Base-by-base conservation (phyloP, 352 stramenopile species). In the Globisporangium okanoganense region DNA sequence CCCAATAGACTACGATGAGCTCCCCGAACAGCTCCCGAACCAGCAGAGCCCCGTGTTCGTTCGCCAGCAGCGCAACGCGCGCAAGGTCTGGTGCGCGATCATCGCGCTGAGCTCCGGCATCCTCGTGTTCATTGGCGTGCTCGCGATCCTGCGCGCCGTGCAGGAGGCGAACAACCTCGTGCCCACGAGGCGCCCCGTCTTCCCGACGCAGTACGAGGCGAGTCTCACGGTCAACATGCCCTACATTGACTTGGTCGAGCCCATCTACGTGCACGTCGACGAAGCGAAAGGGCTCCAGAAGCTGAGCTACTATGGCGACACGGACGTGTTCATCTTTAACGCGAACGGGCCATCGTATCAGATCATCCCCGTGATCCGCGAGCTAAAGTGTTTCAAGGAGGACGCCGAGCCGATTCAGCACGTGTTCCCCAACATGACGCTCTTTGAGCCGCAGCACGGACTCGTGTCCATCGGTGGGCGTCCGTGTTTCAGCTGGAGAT, bases 251-350 rank as follows among this genome's bases (percentile, higher is more conserved):
- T 85, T 96, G 61, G 75, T 92, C 7, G 88, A 96, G 66, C 88
- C 88, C 5, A 67, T 96, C 24, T 94, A 93, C 65, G 86, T 94
- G 13, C 84, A 95, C 52, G 72, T 94, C 35, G 81, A 95, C 58
- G 82, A 86, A 56, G 41, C 44, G 5, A 83, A 78, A 24, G 84
- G 86, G 1, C 71, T 92, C 8, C 84, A 95, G 70, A 92, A 92
- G 58, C 71, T 95, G 49, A 94, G 82, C 68, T 96, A 92, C 74
- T 95, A 95, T 56, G 88, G 87, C 58, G 88, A 83, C 56, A 91
- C 85, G 40, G 84, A 95, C 63, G 79, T 91, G 58, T 95, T 90
- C 74, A 92, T 95, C 50, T 94, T 87, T 70, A 95, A 96, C 70
- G 79, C 67, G 6, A 84, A 67, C 22, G 83, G 82, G n/a, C 62